Conservation (phyloP, 305 asterid genomes). For the Galium porrigens region DNA sequence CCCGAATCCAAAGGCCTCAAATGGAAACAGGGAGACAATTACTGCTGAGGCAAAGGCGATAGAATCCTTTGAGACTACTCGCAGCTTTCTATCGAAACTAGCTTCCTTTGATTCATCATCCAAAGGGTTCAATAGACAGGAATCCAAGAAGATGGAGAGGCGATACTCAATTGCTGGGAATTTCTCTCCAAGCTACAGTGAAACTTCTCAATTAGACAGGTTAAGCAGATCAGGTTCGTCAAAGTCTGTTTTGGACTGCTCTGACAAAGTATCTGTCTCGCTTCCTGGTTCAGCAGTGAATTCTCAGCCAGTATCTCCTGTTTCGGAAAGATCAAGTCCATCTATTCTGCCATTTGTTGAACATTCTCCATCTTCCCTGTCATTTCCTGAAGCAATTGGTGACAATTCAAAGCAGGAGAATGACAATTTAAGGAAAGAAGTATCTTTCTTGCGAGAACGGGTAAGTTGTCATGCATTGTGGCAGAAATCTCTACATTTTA, state of each 20-base stretch:
- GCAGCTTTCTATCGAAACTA: constrained; percentile 30
- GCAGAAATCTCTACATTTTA: background rate
- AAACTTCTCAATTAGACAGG: constrained; percentile 22
- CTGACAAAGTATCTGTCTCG: constrained; percentile 28
- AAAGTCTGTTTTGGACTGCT: constrained; percentile 24
- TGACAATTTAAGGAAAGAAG: constrained; percentile 32
- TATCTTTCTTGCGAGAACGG: constrained; percentile 45
- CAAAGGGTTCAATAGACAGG: constrained; percentile 23
- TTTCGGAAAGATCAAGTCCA: constrained; percentile 29
- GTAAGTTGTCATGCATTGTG: constrained; percentile 18
- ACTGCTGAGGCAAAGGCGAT: constrained; percentile 24
- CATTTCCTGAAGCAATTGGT: constrained; percentile 24
- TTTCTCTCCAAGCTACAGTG: constrained; percentile 18
- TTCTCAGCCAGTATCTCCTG: constrained; percentile 32
- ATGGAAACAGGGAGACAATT: constrained; percentile 17
- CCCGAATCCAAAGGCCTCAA: constrained; percentile 39
- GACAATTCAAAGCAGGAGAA: constrained; percentile 31
- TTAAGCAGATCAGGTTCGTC: constrained; percentile 30
- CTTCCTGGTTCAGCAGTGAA: constrained; percentile 26
- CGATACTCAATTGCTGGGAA: constrained; percentile 18
- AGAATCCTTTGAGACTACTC: constrained; percentile 20
- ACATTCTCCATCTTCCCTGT: constrained; percentile 23
- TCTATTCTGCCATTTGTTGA: constrained; percentile 17
- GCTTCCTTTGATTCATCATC: constrained; percentile 43
- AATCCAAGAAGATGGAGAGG: constrained; percentile 24